phyloP scores from a whole-genome alignment of 169 alveolate species.

The Fabrea salina region DNA sequence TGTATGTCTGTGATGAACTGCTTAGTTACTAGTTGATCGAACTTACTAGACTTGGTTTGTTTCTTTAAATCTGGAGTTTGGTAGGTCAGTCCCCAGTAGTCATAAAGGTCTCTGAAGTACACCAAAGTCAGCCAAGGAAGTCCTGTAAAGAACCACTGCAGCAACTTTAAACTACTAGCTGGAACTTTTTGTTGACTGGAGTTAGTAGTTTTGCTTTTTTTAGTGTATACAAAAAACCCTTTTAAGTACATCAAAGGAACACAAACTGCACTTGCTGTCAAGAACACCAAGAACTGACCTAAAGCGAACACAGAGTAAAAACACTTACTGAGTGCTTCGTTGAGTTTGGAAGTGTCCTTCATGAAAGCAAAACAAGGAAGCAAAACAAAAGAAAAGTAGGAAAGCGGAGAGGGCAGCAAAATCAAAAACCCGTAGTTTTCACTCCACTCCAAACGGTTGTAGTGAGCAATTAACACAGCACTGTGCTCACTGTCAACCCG shows the following conservation, averaged over 20 bases:
- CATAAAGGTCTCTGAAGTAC: background rate
- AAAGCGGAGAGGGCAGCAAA: conserved; percentile 48
- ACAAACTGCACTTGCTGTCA: background rate
- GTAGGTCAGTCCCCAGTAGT: background rate
- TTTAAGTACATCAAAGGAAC: background rate
- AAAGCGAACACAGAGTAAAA: background rate
- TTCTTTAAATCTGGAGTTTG: background rate
- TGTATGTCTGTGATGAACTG: background rate
- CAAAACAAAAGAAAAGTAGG: background rate
- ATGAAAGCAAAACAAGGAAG: conserved; percentile 25
- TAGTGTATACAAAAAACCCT: background rate
- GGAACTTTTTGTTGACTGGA: background rate
- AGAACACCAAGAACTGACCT: background rate
- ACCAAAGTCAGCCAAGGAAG: conserved; percentile 22
- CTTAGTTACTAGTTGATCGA: background rate
- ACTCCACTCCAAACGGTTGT: conserved; percentile 48
- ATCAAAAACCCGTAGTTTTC: conserved; percentile 42
- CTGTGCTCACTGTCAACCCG: conserved; percentile 49
- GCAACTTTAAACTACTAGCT: background rate
- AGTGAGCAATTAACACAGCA: conserved; percentile 39
- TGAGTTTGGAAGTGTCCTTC: background rate
- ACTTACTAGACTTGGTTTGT: background rate
- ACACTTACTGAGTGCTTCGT: background rate
- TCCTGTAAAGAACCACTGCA: background rate
- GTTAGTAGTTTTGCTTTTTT: background rate